phyloP scores from a whole-genome alignment of 306 rosid species.

The Oemleria cerasiformis region DNA sequence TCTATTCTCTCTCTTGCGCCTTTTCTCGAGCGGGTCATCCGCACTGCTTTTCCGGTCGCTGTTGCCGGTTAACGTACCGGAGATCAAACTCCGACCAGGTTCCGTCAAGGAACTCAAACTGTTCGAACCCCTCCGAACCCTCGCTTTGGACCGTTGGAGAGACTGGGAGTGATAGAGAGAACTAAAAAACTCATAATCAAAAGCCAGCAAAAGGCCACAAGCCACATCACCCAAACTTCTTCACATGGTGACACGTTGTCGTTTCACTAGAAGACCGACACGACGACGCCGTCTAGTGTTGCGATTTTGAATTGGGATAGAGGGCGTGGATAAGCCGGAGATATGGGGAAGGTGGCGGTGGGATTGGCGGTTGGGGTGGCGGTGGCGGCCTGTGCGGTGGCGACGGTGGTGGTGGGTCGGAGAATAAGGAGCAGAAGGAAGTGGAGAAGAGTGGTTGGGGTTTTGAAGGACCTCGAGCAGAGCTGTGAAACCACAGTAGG shows the following conservation, averaged over 20 bases:
- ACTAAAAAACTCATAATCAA: neutral
- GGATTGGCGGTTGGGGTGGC: slow-evolving; percentile 73
- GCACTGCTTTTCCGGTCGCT: slow-evolving; percentile 37
- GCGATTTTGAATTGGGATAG: slow-evolving; percentile 38
- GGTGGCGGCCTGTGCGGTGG: slow-evolving; percentile 67
- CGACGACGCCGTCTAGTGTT: slow-evolving; percentile 48
- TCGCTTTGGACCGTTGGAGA: neutral
- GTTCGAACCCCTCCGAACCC: no score
- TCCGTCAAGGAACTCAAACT: slow-evolving; percentile 4
- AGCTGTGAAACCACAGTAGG: slow-evolving; percentile 63
- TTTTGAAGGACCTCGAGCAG: slow-evolving; percentile 67
- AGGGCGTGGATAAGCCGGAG: slow-evolving; percentile 8
- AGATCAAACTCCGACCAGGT: neutral
- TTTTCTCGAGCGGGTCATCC: slow-evolving; percentile 9
- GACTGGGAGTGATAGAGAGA: neutral
- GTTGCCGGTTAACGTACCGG: slow-evolving; percentile 35
- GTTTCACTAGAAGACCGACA: slow-evolving; percentile 40
- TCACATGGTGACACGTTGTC: slow-evolving; percentile 66
- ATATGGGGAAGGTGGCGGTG: slow-evolving; percentile 64
- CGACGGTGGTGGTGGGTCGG: slow-evolving; percentile 68
- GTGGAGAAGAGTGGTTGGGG: slow-evolving; percentile 67
- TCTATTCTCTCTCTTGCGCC: slow-evolving; percentile 16
- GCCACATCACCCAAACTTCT: neutral
- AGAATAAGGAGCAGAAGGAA: slow-evolving; percentile 70
- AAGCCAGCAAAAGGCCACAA: neutral